Evolutionary conservation across 2,329 filamentous ascomycete species (phyloP), one percentile per base, ranked within the genome.

Genomic region (Curvularia lunata): DNA sequence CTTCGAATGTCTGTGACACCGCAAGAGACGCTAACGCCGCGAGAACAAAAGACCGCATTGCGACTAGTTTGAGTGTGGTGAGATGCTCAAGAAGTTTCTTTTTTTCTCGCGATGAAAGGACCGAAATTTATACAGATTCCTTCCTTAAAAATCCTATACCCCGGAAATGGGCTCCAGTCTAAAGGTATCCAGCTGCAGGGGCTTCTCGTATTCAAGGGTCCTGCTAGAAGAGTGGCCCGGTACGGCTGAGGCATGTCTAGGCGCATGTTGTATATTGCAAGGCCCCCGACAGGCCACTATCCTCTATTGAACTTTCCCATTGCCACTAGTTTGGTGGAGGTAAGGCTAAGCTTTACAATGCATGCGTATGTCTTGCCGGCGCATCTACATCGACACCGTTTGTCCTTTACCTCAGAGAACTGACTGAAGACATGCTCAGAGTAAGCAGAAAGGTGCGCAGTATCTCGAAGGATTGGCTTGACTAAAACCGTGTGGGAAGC

Each of bases 1-100:
- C 40, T 40, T 62, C 61, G 21, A 61, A 60, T 5, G 8, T 2
- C 18, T 38, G 34, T 1, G 49, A 57, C 1, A 13, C 34, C 27
- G 28, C 49, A 10, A 42, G 18, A 25, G 21, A 48, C 5, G 21
- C 43, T n/a, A 43, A 40, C 5, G 18, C 7, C 21, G 30, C 27
- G 23, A 48, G 37, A 2, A 40, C 5, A 12, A 54, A 13, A 28
- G 6, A n/a, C n/a, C 28, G 43, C 54, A 54, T 53, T 1, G n/a
- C 37, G 16, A 54, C 28, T 19, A 18, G 27, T 9, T 10, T 27
- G 16, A 4, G 16, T 5, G 6, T 51, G 34, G 16, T 37, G 7
- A 3, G 5, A 37, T 37, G 34, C 34, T 18, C n/a, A 1, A 18
- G 16, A 18, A 6, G 9, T 8, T 8, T 8, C 0, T 37, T 18